Evolutionary conservation across 768 basidiomycete genomes (phyloP).

Genomic region (Naganishia onofrii): DNA sequence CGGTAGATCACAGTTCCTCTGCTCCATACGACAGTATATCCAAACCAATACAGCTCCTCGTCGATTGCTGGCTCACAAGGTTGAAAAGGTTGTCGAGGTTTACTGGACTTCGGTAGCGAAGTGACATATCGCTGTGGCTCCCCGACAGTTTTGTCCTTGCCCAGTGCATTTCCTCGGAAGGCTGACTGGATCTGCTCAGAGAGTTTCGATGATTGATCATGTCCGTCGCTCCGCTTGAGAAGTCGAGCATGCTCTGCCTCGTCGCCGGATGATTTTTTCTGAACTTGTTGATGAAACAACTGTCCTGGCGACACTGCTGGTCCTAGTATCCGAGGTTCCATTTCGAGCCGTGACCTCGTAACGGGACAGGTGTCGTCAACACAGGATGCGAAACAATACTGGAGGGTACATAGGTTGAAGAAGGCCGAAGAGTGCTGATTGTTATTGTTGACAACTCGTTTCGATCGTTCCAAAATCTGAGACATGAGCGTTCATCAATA

Average conservation of each 20-base stretch:
- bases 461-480: too few species aligned
- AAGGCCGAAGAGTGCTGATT: too few species aligned
- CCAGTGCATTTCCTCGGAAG: background rate
- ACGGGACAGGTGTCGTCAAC: too few species aligned
- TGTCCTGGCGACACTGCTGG: slow-evolving; percentile 18
- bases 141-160: background rate
- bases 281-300: slow-evolving; percentile 7
- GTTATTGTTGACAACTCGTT: too few species aligned
- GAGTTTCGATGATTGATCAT: background rate
- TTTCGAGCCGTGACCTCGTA: background rate
- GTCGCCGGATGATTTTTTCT: background rate
- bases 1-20: slow-evolving; percentile 41
- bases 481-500: too few species aligned
- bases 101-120: background rate
- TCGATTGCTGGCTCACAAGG: slow-evolving; percentile 26
- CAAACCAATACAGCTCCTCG: slow-evolving; percentile 51
- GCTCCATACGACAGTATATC: slow-evolving; percentile 45
- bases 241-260: background rate
- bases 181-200: background rate
- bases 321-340: slow-evolving; percentile 18
- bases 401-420: too few species aligned
- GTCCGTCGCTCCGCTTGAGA: background rate
- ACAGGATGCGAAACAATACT: too few species aligned
- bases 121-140: background rate
- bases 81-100: slow-evolving; percentile 14